Conservation (phyloP, 371 early-diverging fungal species). For the Dentiscutata heterogama region DNA sequence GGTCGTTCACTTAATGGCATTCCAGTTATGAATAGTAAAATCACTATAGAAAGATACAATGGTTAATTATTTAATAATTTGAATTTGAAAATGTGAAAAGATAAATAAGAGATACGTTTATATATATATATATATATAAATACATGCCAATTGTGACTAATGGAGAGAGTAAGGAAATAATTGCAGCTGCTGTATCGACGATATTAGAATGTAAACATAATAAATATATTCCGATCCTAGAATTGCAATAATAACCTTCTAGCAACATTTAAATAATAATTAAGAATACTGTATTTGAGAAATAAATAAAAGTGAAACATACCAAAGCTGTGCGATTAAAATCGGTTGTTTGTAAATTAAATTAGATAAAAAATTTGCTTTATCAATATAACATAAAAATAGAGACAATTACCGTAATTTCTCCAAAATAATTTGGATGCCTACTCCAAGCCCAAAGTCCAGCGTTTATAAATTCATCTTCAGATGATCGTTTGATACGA, state of each 20-base stretch:
- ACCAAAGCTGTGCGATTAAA: too few relatives aligned
- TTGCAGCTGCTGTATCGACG: neutral
- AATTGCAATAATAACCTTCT: neutral
- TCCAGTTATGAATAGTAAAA: constrained; percentile 16
- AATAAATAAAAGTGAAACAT: too few relatives aligned
- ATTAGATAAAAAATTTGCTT: too few relatives aligned
- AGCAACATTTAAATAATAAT: too few relatives aligned
- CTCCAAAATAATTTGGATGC: constrained; percentile 47
- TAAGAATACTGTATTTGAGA: too few relatives aligned
- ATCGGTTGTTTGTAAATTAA: too few relatives aligned
- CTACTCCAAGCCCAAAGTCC: constrained; percentile 44
- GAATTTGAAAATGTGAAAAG: neutral
- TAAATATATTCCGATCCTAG: constrained; percentile 38
- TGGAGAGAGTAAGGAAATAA: constrained; percentile 9
- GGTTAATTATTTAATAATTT: neutral
- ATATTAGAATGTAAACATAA: constrained; percentile 35
- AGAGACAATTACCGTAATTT: constrained; percentile 29
- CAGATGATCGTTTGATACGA: neutral
- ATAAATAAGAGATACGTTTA: neutral
- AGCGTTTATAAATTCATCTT: neutral
- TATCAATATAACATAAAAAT: too few relatives aligned
- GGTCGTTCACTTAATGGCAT: constrained; percentile 28
- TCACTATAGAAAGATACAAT: neutral
- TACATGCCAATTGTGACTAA: constrained; percentile 1
- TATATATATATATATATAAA: neutral